These are phyloP conservation scores for Hydnomerulius pinastri DNA, from an alignment of 768 basidiomycete genomes.

Conservation along the genomic window DNA sequence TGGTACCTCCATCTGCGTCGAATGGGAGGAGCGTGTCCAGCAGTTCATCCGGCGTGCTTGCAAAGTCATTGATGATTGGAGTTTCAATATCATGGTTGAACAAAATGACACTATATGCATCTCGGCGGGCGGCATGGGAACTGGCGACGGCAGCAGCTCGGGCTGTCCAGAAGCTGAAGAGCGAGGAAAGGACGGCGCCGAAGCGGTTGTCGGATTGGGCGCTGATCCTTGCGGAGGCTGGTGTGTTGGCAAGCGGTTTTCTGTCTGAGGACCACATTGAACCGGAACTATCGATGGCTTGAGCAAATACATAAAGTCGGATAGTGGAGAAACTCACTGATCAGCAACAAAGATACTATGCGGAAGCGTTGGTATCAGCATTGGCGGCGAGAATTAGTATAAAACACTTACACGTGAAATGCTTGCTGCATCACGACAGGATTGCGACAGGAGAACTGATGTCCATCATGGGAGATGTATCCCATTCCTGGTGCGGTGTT, in stretches of 20 bases:
- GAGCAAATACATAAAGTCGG: background rate
- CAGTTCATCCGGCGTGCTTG: constrained; percentile 45
- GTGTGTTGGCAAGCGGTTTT: constrained; percentile 46
- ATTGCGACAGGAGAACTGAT: constrained; percentile 54
- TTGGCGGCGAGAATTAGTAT: constrained; percentile 6
- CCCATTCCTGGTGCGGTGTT: constrained; percentile 36
- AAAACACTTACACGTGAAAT: constrained; percentile 57
- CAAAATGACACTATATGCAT: constrained; percentile 57
- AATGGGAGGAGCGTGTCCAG: constrained; percentile 39
- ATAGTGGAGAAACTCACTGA: constrained; percentile 28
- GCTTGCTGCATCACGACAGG: constrained; percentile 53
- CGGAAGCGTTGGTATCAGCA: background rate
- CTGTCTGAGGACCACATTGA: constrained; percentile 51
- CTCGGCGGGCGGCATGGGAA: constrained; percentile 38
- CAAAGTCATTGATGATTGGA: constrained; percentile 47
- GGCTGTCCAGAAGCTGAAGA: constrained; percentile 58
- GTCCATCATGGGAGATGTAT: constrained; percentile 59
- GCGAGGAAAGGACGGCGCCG: constrained; percentile 59
- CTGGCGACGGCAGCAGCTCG: constrained; percentile 40
- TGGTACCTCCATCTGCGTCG: constrained; percentile 38
- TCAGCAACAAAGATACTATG: constrained; percentile 58
- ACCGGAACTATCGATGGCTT: constrained; percentile 39
- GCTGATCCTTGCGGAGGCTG: constrained; percentile 40
- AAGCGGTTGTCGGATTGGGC: constrained; percentile 46
- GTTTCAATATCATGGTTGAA: constrained; percentile 34